Evolutionary conservation across 192 early-diverging fungal species (phyloP), one percentile per base, ranked within the genome.

Genomic region (Umbelopsis ramanniana): DNA sequence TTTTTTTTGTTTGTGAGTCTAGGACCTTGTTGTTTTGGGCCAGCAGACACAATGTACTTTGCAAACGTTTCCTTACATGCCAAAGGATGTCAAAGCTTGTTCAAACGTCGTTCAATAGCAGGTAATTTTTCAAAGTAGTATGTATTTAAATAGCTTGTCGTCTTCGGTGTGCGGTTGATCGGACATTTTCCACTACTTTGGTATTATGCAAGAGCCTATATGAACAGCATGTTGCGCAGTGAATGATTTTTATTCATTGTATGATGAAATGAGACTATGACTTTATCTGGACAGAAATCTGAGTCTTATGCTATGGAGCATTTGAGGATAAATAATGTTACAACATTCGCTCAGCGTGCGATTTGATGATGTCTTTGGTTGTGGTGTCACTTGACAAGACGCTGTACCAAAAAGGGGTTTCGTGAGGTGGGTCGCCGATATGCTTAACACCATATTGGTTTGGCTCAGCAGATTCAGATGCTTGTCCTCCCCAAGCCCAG

Each of bases 361-460:
- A 8, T 35, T 63, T 63, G 29, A 63, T 37, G 33, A 63, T 35
- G 5, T 35, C 57, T 63, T 63, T 63, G 11, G 57, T 63, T 6
- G 24, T 63, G 0, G 23, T 35, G 57, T 63, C 57, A 63, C 57
- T 63, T 63, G 57, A 63, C 57, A 63, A 26, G 6, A 63, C 57
- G 26, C 57, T 63, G 33, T 63, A 63, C 57, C 57, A 63, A 63
- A 63, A 63, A 63, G 57, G 57, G 57, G 57, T 33, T 37, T 63
- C 57, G 57, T 63, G 57, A 17, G 57, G 57, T 19, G 57, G 57
- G 33, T 63, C 57, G 4, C 57, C 57, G 17, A 37, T 63, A 37
- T 63, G 57, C 57, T 63, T 63, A 17, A 63, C 57, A 29, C 57
- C 57, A 17, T 63, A 63, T 19, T 63, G 12, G 19, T 63, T 63